These are phyloP conservation scores for Millerozyma acaciae DNA, from an alignment of 805 yeast genomes.

Conservation along the genomic window DNA sequence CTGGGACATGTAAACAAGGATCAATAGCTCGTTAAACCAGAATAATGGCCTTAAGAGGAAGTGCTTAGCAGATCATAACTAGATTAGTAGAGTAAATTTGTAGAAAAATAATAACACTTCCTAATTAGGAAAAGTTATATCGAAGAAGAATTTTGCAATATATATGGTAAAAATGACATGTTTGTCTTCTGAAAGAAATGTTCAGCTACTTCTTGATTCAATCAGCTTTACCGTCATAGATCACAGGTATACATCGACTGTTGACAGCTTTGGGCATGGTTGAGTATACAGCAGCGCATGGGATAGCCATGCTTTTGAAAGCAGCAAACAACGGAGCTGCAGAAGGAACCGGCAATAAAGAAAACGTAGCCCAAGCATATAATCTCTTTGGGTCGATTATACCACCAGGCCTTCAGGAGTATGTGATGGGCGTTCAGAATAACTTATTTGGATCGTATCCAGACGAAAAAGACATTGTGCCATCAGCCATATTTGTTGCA, in stretches of 20 bases:
- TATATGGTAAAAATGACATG: background rate
- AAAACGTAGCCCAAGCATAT: constrained; percentile 20
- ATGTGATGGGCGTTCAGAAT: constrained; percentile 38
- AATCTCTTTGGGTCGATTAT: constrained; percentile 29
- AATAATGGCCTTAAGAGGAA: too few relatives aligned
- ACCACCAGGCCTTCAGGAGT: constrained; percentile 37
- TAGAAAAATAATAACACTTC: background rate
- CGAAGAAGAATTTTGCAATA: background rate
- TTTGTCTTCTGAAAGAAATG: background rate
- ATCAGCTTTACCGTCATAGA: background rate
- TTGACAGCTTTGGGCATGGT: constrained; percentile 1
- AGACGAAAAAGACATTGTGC: constrained; percentile 47
- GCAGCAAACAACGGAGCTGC: constrained; percentile 21
- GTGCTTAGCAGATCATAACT: too few relatives aligned
- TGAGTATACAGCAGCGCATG: constrained; percentile 26
- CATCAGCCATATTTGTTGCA: constrained; percentile 52
- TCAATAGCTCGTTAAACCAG: too few relatives aligned
- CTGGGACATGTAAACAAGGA: too few relatives aligned
- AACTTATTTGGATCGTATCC: constrained; percentile 68
- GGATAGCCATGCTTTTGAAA: constrained; percentile 20
- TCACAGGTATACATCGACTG: background rate
- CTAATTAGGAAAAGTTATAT: constrained; percentile 1
- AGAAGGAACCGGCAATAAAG: constrained; percentile 24
- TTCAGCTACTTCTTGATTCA: background rate
- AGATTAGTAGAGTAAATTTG: background rate